Evolutionary conservation across 495 filamentous ascomycete species (phyloP), one percentile per base, ranked within the genome.

Genomic region (Aspergillus panamensis): DNA sequence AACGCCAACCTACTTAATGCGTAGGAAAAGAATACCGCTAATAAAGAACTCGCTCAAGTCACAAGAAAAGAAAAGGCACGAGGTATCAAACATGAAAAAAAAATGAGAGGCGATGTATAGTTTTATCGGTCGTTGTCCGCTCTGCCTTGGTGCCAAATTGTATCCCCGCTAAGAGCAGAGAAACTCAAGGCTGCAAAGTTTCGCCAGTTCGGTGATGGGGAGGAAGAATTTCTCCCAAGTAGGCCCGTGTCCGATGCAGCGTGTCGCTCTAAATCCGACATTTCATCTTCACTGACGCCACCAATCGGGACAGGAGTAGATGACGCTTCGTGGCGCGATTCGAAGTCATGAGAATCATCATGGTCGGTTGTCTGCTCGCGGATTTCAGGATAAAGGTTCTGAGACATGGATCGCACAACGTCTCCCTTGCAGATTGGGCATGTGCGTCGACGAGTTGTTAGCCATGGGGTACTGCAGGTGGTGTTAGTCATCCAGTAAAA

Each of bases 381-480:
- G 72, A 77, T 39, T 74, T 84, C 55, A 82, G 72, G 37, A 77
- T 79, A 37, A 69, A 77, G 56, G 30, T 62, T 64, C 40, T 80
- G 70, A 32, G 73, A 65, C 77, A 83, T 76, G 8, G 77, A 82
- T 48, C 84, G 81, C 20, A 97, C 94, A 32, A 98, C 95, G 64
- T 98, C 94, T 25, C 90, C 91, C 71, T 97, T 97, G 77, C 94
- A 98, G 43, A 98, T 97, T 6, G 94, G 94, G 63, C 94, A 98
- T 25, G 95, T 97, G 61, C 94, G 85, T 52, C 92, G 89, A 40
- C 92, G 87, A 32, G 92, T 97, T 9, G 91, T 96, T 33, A 98
- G 76, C 94, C 94, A 98, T n/a, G 95, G 95, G 13, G 94, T 97
- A 68, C 93, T 97, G 63, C 21, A 25, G 48, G n/a, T 53, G 4